Evolutionary conservation across 352 stramenopile genomes (phyloP).

Genomic region (Pelagophyceae sp.): DNA sequence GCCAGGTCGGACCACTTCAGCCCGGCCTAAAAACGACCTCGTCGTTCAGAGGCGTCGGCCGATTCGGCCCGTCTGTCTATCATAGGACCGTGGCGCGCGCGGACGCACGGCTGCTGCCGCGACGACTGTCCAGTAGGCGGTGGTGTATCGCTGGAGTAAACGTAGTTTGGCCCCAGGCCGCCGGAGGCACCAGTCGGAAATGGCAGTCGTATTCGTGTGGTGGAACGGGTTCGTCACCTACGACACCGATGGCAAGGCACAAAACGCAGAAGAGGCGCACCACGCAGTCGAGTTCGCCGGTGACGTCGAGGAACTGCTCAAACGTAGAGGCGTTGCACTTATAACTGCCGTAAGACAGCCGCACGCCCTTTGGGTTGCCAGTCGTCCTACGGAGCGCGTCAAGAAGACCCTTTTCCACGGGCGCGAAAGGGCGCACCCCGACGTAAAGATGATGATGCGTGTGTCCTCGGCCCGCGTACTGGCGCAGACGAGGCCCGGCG

Average conservation of each 20-base stretch:
- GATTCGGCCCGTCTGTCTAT: no score
- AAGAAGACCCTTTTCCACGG: no score
- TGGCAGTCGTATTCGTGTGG: slow-evolving; percentile 36
- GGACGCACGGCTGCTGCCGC: not conserved
- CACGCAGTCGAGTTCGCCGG: slow-evolving; percentile 21
- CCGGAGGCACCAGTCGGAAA: slow-evolving; percentile 33
- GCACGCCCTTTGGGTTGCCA: slow-evolving; percentile 33
- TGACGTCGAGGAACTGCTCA: slow-evolving; percentile 23
- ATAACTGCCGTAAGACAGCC: slow-evolving; percentile 30
- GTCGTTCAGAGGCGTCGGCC: no score
- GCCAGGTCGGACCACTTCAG: not conserved
- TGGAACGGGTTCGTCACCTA: slow-evolving; percentile 37
- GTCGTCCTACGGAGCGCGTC: no score
- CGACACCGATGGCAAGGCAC: no score
- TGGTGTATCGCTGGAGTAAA: slow-evolving; percentile 32
- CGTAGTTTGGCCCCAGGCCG: slow-evolving; percentile 21
- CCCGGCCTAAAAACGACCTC: not conserved
- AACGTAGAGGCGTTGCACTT: slow-evolving; percentile 29
- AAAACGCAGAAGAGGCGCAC: no score
- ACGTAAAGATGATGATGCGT: slow-evolving; percentile 38
- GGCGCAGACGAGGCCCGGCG: not conserved
- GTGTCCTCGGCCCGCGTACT: not conserved
- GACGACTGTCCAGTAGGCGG: slow-evolving; percentile 27
- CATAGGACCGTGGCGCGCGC: no score
- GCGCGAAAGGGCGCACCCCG: no score